Conservation (phyloP, 192 early-diverging fungal species). For the Coemansia aciculifera region DNA sequence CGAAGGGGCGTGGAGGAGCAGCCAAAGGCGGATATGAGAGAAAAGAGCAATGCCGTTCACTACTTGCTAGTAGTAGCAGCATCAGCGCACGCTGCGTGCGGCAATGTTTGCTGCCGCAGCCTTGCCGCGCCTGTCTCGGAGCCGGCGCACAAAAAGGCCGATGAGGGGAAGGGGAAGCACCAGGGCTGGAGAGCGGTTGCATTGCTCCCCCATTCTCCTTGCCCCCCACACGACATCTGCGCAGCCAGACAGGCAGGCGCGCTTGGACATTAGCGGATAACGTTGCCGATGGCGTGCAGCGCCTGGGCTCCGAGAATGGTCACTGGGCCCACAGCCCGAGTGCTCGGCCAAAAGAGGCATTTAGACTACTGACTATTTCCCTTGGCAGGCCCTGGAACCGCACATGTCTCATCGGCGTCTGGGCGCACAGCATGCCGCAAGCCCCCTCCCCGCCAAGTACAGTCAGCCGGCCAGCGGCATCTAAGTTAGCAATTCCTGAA, state of each 20-base stretch:
- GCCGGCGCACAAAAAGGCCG: neutral
- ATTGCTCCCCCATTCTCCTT: neutral
- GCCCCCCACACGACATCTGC: neutral
- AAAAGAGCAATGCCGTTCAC: neutral
- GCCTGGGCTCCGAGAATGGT: neutral
- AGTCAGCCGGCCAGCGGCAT: slow-evolving; percentile 1
- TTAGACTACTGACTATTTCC: neutral
- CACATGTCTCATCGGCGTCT: slow-evolving; percentile 31
- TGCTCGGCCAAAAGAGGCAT: neutral
- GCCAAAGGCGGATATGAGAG: neutral
- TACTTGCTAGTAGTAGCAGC: neutral
- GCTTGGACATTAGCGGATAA: neutral
- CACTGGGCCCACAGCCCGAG: neutral
- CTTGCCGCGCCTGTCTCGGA: neutral
- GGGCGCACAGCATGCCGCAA: slow-evolving; percentile 8
- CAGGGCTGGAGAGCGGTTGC: neutral
- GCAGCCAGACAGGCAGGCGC: neutral
- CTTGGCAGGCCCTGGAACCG: slow-evolving; percentile 16
- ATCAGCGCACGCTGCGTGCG: neutral
- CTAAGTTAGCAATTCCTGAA: neutral
- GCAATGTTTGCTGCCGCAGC: slow-evolving; percentile 6
- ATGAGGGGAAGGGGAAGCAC: neutral
- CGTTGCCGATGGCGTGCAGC: slow-evolving; percentile 7
- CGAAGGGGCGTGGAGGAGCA: neutral
- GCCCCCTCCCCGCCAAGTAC: slow-evolving; percentile 5